Evolutionary conservation across 1,139 yeast species (phyloP).

Genomic region (Candida glucosophila): DNA sequence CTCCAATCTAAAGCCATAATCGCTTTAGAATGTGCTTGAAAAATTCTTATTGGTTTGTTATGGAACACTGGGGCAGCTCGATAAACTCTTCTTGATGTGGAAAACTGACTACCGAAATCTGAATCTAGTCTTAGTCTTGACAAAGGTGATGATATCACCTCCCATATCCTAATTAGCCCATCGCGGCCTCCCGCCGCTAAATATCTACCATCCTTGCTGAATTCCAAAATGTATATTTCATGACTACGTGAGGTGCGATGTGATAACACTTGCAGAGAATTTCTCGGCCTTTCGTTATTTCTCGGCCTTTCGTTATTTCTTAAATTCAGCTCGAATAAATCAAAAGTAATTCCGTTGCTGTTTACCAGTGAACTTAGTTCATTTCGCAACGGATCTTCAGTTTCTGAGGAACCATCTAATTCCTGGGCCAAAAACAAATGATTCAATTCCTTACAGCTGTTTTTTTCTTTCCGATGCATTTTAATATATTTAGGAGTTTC

Average conservation of each 20-base stretch:
- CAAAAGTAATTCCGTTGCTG: no score
- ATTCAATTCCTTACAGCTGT: slow-evolving; percentile 38
- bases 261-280: no score
- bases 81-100: slow-evolving; percentile 11
- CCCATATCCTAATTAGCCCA: slow-evolving; percentile 62
- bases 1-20: slow-evolving; percentile 81
- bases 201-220: slow-evolving; percentile 72
- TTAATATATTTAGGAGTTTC: slow-evolving; percentile 45
- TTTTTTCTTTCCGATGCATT: slow-evolving; percentile 34
- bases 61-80: slow-evolving; percentile 74
- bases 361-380: no score
- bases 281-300: no score
- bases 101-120: slow-evolving; percentile 6
- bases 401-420: no score
- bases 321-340: no score
- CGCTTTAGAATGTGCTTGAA: slow-evolving; percentile 62
- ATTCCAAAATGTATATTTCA: slow-evolving; percentile 55
- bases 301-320: no score
- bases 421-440: slow-evolving; percentile 78
- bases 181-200: slow-evolving; percentile 82
- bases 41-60: slow-evolving; percentile 53
- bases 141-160: slow-evolving; percentile 63
- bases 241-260: no score
- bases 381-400: no score
- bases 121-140: slow-evolving; percentile 41